Base-by-base conservation (phyloP, 2,329 filamentous ascomycete genomes). In the Ophidiomyces ophidiicola region DNA sequence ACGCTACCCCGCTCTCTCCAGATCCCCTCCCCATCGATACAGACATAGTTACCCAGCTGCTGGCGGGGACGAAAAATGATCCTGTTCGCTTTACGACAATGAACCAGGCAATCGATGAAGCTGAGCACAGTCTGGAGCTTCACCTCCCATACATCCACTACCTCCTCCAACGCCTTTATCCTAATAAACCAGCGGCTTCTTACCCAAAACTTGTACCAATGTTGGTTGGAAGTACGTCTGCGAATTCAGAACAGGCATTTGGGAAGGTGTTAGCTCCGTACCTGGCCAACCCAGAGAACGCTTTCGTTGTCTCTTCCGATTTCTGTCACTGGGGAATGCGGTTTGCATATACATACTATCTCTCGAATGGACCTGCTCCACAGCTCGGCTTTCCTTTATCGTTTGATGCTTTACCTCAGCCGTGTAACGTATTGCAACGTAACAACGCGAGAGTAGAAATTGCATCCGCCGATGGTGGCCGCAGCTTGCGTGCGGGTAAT, bases 41-140 rank as follows among this genome's bases (percentile, higher is more conserved):
- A 20, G 60, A 63, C 29, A 53, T 62, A 32, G 65, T 68, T 41
- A 41, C 53, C 18, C 49, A 60, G 37, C 57, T 67, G 7, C 50
- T 52, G 25, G 48, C 54, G 29, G 50, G 53, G 29, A 48, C 39
- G 17, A 54, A 48, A 38, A 46, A 55, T n/a, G 50, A 53, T n/a
- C 56, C 49, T 5, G 42, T 59, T 34, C 53, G 47, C 32, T 67
- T 67, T 42, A 57, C 56, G 12, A 60, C 52, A 12, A 90, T 94
- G 67, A 74, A 72, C 1, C 61, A 59, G 12, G 53, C 65, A 3
- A 68, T 76, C 4, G 90, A 98, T 53, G 74, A 85, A 45, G 71
- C 74, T 4, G 90, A 98, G 61, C 90, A 98, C 61, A 94, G 84
- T 36, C 72, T 96, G 1, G 90, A 98, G 66, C 93, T 98, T 81